phyloP scores from a whole-genome alignment of 129 eudicot genomes.

The Gnaphalium uliginosum region DNA sequence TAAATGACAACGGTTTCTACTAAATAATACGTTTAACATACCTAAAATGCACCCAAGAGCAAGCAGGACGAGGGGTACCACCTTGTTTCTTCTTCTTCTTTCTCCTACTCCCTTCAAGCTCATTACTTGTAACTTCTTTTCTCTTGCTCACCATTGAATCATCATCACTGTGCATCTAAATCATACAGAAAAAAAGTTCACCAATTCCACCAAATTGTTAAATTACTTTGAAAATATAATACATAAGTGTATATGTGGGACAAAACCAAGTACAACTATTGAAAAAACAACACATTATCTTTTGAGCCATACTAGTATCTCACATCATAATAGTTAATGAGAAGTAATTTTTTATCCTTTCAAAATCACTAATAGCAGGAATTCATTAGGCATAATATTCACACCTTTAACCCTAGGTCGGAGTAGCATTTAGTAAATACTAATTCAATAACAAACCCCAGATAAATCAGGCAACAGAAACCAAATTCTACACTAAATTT shows the following conservation, averaged over 20 bases:
- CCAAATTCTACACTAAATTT: slow-evolving; percentile 5
- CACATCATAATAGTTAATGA: background rate
- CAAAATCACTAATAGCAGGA: slow-evolving; percentile 5
- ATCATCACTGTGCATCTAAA: slow-evolving; percentile 51
- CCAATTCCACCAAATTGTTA: background rate
- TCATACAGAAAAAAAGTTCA: background rate
- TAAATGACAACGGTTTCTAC: background rate
- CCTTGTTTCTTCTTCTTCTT: slow-evolving; percentile 63
- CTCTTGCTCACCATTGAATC: slow-evolving; percentile 50
- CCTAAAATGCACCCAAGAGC: slow-evolving; percentile 91
- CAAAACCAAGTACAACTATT: too few relatives aligned
- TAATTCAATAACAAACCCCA: slow-evolving; percentile 16
- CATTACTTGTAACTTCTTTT: slow-evolving; percentile 48
- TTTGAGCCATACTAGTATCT: slow-evolving; percentile 2
- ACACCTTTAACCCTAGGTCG: background rate
- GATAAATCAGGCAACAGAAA: slow-evolving; percentile 14
- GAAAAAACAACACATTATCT: background rate
- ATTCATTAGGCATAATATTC: background rate
- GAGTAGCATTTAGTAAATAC: background rate
- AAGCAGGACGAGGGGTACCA: slow-evolving; percentile 74
- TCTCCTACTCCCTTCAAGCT: slow-evolving; percentile 53
- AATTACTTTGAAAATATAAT: slow-evolving; percentile 5
- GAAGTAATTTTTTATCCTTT: background rate
- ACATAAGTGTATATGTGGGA: background rate
- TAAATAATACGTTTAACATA: slow-evolving; percentile 20